A percentile compares a stretch with the other conserved stretches of the same genome.
Evolutionary conservation across 1,284 basidiomycete genomes (phyloP).

Genomic region (Microstroma glucosiphilum): DNA sequence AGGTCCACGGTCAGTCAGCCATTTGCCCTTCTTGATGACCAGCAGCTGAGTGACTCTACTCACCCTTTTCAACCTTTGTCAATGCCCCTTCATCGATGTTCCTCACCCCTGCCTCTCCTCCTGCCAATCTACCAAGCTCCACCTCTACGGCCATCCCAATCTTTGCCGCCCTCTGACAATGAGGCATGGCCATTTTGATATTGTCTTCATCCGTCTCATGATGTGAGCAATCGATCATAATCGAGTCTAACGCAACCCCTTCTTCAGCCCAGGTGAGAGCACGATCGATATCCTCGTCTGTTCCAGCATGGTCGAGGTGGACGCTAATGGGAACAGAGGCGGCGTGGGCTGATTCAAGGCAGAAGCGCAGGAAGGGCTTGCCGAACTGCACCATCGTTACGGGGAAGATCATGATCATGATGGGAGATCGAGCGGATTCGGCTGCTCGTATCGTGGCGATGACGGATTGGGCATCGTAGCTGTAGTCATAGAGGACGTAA

Average conservation of each 20-base stretch:
- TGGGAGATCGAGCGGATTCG: constrained; percentile 20
- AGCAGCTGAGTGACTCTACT: constrained; percentile 35
- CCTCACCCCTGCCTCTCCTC: constrained; percentile 55
- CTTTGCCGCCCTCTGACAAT: constrained; percentile 34
- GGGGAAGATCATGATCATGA: constrained; percentile 26
- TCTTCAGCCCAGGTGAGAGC: constrained; percentile 23
- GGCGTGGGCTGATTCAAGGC: constrained; percentile 18
- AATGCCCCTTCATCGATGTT: constrained; percentile 53
- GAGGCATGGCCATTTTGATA: constrained; percentile 25
- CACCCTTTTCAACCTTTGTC: constrained; percentile 52
- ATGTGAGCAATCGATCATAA: constrained; percentile 32
- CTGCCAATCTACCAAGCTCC: constrained; percentile 54
- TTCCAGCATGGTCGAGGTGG: constrained; percentile 28
- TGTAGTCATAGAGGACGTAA: background rate
- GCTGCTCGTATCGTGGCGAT: constrained; percentile 22
- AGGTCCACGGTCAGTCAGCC: constrained; percentile 27
- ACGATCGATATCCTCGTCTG: constrained; percentile 23
- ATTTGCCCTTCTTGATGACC: constrained; percentile 51
- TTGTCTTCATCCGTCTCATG: constrained; percentile 28
- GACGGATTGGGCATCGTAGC: constrained; percentile 26
- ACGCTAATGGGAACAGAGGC: constrained; percentile 27
- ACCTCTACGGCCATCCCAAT: constrained; percentile 54
- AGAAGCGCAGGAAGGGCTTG: constrained; percentile 20
- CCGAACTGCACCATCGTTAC: constrained; percentile 32
- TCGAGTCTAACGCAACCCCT: constrained; percentile 20